Base-by-base conservation (phyloP, 768 basidiomycete species). In the Leucocoprinus leucothites region DNA sequence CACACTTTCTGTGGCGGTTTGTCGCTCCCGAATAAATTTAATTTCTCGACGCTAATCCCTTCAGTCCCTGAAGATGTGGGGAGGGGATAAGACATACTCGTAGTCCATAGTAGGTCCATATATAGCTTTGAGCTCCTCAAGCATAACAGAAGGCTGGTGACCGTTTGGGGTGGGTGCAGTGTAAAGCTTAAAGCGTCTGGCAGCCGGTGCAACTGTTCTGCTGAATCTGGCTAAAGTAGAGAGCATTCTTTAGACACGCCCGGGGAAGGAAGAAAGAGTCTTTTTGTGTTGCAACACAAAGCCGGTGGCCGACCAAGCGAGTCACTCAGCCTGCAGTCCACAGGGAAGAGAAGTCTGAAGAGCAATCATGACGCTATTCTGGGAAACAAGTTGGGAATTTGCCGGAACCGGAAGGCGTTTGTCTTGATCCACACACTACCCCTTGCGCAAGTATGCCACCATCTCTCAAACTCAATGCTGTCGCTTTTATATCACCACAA, bases 401-500 rank as follows among this genome's bases (percentile, higher is more conserved):
- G 36, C 36, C 34, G 36, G 36, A 25, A 36, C 25, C 3, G 34
- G 34, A 9, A 25, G 48, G 43, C 43, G 31, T 5, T 11, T n/a
- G 38, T n/a, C 5, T 38, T 38, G 24, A 25, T 28, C 45, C 14
- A 47, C 22, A 8, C 13, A 19, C 21, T 22, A 53, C 26, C 22
- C 21, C 28, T 18, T 47, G 35, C 26, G 31, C 34, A 6, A 51
- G 42, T 38, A 89, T 90, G 88, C 81, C 87, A 57, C 75, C 80
- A 59, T 84, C 78, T 58, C 77, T 89, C 46, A 83, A 83, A 56
- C 71, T 92, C 58, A 87, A 89, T 68, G 91, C 91, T 22, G 86
- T 91, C 49, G 91, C 91, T 25, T 91, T 91, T 69, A 86, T 94
- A 48, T 92, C 91, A 1, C 81, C 89, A 1, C 85, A 88, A 65